These are phyloP conservation scores for Hyaloperonospora arabidopsidis DNA, from an alignment of 352 stramenopile species.

Conservation along the genomic window DNA sequence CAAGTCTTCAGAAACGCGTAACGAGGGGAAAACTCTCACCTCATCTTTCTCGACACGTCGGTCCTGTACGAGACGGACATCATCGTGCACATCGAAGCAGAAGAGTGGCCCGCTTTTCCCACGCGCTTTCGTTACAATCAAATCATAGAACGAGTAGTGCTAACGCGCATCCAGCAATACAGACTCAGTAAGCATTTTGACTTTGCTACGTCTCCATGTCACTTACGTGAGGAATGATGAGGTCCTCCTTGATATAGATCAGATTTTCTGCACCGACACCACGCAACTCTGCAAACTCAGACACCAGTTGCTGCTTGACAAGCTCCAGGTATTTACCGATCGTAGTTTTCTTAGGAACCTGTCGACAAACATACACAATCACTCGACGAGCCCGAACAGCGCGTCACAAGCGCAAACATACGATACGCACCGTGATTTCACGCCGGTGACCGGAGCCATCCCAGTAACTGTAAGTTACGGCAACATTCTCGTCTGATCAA, in stretches of 20 bases:
- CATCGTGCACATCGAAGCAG: constrained; percentile 95
- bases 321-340: constrained; percentile 85
- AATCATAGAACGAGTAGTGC: constrained; percentile 98
- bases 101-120: constrained; percentile 97
- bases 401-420: background rate
- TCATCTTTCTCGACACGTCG: constrained; percentile 95
- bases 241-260: constrained; percentile 97
- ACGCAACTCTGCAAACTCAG: constrained; percentile 90
- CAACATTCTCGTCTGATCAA: constrained; percentile 75
- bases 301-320: constrained; percentile 84
- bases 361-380: constrained; percentile 2
- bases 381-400: background rate
- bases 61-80: constrained; percentile 89
- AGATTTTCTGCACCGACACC: constrained; percentile 89
- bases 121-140: constrained; percentile 95
- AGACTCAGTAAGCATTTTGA: constrained; percentile 9
- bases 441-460: constrained; percentile 94
- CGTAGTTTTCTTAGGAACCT: constrained; percentile 89
- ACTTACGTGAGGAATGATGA: constrained; percentile 94
- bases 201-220: background rate
- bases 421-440: constrained; percentile 66
- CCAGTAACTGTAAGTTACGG: constrained; percentile 98
- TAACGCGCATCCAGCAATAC: constrained; percentile 22
- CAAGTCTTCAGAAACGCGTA: background rate
- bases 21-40: constrained; percentile 17